Conservation (phyloP, 495 filamentous ascomycete genomes). For the Aspergillus cristatus region DNA sequence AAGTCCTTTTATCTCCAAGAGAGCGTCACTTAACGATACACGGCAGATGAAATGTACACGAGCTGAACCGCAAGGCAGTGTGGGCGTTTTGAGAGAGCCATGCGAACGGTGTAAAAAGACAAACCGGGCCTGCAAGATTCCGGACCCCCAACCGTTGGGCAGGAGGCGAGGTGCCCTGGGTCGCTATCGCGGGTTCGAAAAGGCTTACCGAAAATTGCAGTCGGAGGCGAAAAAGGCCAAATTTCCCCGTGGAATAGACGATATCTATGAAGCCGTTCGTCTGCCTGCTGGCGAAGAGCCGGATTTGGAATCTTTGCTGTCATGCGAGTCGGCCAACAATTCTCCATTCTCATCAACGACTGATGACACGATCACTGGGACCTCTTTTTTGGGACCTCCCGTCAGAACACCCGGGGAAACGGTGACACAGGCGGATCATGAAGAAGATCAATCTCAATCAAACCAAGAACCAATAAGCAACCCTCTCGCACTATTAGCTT, state of each 20-base stretch:
- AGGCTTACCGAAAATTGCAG: constrained; percentile 16
- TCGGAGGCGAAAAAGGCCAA: constrained; percentile 12
- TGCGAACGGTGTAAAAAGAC: constrained; percentile 16
- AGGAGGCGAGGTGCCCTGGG: constrained; percentile 14
- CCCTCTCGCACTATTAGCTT: constrained; percentile 15
- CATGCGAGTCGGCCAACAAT: not conserved
- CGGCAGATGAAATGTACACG: constrained; percentile 22
- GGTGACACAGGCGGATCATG: too few relatives aligned
- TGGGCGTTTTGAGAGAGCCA: not conserved
- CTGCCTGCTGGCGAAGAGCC: not conserved
- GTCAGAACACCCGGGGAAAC: too few relatives aligned
- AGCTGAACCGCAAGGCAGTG: not conserved
- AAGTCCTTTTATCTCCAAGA: too few relatives aligned
- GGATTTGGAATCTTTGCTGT: not conserved
- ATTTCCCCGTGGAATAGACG: too few relatives aligned
- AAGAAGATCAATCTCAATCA: not conserved
- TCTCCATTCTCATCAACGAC: too few relatives aligned
- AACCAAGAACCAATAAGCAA: constrained; percentile 16
- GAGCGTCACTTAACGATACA: too few relatives aligned
- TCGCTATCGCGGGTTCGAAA: constrained; percentile 18
- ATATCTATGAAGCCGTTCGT: too few relatives aligned
- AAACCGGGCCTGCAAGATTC: constrained; percentile 14
- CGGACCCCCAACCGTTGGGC: constrained; percentile 13
- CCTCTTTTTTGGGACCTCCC: too few relatives aligned
- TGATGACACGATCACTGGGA: too few relatives aligned